These are phyloP conservation scores for Prinsepia uniflora DNA, from an alignment of 306 rosid species.

Conservation along the genomic window DNA sequence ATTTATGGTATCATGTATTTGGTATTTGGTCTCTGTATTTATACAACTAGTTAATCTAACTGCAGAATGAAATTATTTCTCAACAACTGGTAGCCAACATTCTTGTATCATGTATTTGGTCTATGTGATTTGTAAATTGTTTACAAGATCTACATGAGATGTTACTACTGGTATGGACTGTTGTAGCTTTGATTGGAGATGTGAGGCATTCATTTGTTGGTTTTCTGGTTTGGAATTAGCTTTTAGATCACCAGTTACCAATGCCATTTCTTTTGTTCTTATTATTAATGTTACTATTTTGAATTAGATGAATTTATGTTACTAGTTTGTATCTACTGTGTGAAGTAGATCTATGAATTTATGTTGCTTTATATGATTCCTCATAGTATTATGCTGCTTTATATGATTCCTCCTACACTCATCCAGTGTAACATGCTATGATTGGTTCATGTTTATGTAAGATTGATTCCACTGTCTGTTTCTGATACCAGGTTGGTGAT, in stretches of 20 bases:
- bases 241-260: background rate
- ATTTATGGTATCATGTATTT: too few species aligned
- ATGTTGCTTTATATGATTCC: too few species aligned
- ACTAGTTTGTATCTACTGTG: too few species aligned
- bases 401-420: background rate
- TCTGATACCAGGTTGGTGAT: slow-evolving; percentile 69
- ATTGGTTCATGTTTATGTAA: slow-evolving; percentile 10
- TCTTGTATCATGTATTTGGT: background rate
- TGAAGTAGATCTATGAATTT: too few species aligned
- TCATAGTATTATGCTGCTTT: too few species aligned
- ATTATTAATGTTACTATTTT: background rate
- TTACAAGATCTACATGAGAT: background rate
- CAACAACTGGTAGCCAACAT: too few species aligned
- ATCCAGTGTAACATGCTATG: background rate
- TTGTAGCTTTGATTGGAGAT: background rate
- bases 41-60: too few species aligned
- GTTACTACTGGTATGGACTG: too few species aligned
- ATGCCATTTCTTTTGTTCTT: background rate
- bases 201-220: background rate
- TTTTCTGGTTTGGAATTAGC: background rate
- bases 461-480: slow-evolving; percentile 17
- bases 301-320: too few species aligned
- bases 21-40: too few species aligned
- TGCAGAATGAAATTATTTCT: too few species aligned
- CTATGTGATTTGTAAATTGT: background rate